Evolutionary conservation across 2,329 filamentous ascomycete species (phyloP).

Genomic region (Fusarium tricinctum): DNA sequence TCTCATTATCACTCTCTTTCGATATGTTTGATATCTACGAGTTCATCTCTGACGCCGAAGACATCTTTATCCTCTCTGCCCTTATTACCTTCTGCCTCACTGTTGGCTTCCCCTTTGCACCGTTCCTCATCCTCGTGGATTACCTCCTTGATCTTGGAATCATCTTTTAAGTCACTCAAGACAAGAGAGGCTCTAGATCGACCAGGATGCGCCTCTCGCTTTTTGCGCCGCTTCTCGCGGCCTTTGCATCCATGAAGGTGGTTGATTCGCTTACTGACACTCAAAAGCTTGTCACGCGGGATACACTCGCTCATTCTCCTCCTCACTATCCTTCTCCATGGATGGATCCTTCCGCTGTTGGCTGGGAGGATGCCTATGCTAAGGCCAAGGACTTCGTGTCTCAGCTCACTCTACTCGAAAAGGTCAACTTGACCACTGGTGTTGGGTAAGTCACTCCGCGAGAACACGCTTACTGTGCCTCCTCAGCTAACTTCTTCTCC

Average conservation of each 20-base stretch:
- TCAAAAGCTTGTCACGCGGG: constrained; percentile 38
- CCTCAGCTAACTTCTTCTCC: neutral
- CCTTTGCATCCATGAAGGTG: constrained; percentile 4
- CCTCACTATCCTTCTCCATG: constrained; percentile 90
- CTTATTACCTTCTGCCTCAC: too few species aligned
- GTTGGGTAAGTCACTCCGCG: constrained; percentile 72
- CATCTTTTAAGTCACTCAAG: neutral
- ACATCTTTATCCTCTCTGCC: too few species aligned
- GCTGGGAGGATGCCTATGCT: constrained; percentile 81
- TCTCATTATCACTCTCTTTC: neutral
- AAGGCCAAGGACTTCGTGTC: constrained; percentile 85
- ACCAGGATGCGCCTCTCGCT: constrained; percentile 32
- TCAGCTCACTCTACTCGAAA: constrained; percentile 85
- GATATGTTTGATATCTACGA: neutral
- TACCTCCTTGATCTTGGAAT: neutral
- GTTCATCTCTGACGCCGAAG: too few species aligned
- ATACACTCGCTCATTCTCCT: constrained; percentile 57
- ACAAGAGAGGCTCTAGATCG: neutral
- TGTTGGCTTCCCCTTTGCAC: too few species aligned
- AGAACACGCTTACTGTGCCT: neutral
- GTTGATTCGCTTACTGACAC: constrained; percentile 43
- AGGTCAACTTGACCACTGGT: constrained; percentile 95
- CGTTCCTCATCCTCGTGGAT: neutral
- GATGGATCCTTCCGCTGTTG: constrained; percentile 78
- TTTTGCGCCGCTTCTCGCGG: constrained; percentile 8